These are phyloP conservation scores for Tetragonia tetragonoides DNA, from an alignment of 148 eudicot species.

Conservation along the genomic window DNA sequence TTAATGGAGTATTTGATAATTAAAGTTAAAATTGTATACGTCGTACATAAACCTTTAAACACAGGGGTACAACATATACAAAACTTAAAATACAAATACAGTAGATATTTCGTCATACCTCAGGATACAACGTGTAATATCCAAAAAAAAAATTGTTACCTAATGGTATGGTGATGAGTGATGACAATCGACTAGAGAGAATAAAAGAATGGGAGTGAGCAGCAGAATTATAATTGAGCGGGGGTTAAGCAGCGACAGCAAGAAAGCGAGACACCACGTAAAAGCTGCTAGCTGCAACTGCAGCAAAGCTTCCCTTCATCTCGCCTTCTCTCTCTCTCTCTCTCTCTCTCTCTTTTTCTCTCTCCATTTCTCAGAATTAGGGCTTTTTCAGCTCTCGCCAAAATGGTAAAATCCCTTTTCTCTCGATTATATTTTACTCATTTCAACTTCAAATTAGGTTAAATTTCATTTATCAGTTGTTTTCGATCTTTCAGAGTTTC, in stretches of 20 bases:
- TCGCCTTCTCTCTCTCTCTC: neutral
- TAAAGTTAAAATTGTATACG: too few relatives aligned
- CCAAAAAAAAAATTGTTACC: too few relatives aligned
- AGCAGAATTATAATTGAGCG: neutral
- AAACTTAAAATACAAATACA: too few relatives aligned
- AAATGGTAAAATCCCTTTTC: slow-evolving; percentile 15
- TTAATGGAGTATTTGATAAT: too few relatives aligned
- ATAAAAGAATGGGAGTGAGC: too few relatives aligned
- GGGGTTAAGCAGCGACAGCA: neutral
- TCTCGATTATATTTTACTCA: neutral
- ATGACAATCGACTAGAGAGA: too few relatives aligned
- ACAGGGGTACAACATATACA: too few relatives aligned
- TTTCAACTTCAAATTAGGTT: neutral
- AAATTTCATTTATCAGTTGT: neutral
- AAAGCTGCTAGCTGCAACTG: neutral
- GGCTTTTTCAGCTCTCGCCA: slow-evolving; percentile 22
- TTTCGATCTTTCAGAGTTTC: neutral
- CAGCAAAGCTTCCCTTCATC: neutral
- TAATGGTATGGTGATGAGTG: too few relatives aligned
- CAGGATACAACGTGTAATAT: too few relatives aligned
- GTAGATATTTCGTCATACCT: too few relatives aligned
- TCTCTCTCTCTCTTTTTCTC: neutral
- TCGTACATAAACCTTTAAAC: too few relatives aligned
- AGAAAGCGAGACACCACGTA: neutral
- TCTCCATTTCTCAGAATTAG: slow-evolving; percentile 17